Conservation (phyloP, 2,329 filamentous ascomycete genomes). For the Lasiodiplodia sp. region DNA sequence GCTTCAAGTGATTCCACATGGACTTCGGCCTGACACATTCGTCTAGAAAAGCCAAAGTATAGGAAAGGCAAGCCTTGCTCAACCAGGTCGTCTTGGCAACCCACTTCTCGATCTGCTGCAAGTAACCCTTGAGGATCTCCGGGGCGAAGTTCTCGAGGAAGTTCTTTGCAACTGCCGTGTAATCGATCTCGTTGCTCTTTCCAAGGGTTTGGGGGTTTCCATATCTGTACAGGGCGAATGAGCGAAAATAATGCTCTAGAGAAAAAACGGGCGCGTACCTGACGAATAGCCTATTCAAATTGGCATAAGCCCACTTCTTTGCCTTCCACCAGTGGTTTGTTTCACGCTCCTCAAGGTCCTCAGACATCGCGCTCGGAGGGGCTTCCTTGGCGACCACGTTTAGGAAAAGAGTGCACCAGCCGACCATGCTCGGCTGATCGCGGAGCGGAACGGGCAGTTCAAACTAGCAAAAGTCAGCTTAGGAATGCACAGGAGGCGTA, state of each 20-base stretch:
- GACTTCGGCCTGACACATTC: constrained; percentile 97
- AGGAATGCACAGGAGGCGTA: neutral
- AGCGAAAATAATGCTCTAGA: constrained; percentile 31
- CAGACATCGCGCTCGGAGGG: constrained; percentile 78
- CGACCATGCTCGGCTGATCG: constrained; percentile 82
- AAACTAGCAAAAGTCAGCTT: constrained; percentile 64
- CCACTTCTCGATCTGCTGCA: constrained; percentile 96
- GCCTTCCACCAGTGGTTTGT: constrained; percentile 99
- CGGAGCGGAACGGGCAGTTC: constrained; percentile 82
- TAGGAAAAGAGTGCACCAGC: constrained; percentile 96
- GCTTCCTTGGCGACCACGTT: constrained; percentile 85
- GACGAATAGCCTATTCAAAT: constrained; percentile 93
- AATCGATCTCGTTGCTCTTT: constrained; percentile 77
- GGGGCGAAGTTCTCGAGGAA: constrained; percentile 93
- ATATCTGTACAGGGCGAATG: constrained; percentile 67
- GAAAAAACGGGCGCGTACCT: constrained; percentile 59
- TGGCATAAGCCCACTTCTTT: constrained; percentile 99
- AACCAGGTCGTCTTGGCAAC: constrained; percentile 93
- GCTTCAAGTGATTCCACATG: constrained; percentile 94
- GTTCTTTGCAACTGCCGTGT: constrained; percentile 82
- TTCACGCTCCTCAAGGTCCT: constrained; percentile 85
- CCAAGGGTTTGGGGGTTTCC: constrained; percentile 82
- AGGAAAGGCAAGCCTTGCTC: constrained; percentile 90
- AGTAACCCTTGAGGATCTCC: constrained; percentile 93
- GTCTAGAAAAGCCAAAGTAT: constrained; percentile 93